Percentiles rank a stretch among this genome's conserved stretches.
phyloP scores from a whole-genome alignment of 2,329 filamentous ascomycete species.

The Penicillium decumbens region DNA sequence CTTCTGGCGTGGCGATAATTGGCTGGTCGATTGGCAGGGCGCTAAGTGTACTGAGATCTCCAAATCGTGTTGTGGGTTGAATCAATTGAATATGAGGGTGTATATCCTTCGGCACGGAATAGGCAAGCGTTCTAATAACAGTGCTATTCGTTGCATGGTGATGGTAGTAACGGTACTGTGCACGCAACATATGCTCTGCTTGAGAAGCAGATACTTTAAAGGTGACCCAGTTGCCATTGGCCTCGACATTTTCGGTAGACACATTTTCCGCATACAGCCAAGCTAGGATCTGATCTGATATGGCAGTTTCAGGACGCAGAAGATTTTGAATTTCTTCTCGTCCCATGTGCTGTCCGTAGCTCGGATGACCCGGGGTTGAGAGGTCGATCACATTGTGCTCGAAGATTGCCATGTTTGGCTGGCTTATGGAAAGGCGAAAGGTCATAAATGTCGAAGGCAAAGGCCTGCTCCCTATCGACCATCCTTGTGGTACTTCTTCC shows the following conservation, averaged over 20 bases:
- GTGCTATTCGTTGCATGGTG: slow-evolving; percentile 41
- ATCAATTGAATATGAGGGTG: slow-evolving; percentile 56
- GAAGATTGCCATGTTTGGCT: slow-evolving; percentile 49
- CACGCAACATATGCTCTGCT: slow-evolving; percentile 55
- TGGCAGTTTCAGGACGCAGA: slow-evolving; percentile 49
- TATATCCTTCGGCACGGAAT: slow-evolving; percentile 58
- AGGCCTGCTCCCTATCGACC: slow-evolving; percentile 28
- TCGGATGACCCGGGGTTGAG: slow-evolving; percentile 55
- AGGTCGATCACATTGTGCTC: slow-evolving; percentile 58
- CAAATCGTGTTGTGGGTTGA: slow-evolving; percentile 62
- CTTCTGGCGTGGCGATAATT: slow-evolving; percentile 11
- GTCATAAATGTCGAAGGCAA: slow-evolving; percentile 40
- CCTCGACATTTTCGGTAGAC: slow-evolving; percentile 42
- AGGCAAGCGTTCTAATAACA: slow-evolving; percentile 54
- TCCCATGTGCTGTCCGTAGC: slow-evolving; percentile 60
- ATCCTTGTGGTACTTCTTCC: slow-evolving; percentile 30
- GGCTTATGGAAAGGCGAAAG: slow-evolving; percentile 48
- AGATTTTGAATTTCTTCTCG: slow-evolving; percentile 55
- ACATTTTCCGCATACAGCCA: slow-evolving; percentile 56
- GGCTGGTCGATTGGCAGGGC: slow-evolving; percentile 29
- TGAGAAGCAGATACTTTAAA: slow-evolving; percentile 42
- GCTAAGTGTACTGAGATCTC: slow-evolving; percentile 45
- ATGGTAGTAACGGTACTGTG: slow-evolving; percentile 55
- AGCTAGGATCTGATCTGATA: slow-evolving; percentile 47
- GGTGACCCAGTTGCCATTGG: slow-evolving; percentile 58